Base-by-base conservation (phyloP, 148 eudicot genomes). In the Diospyros lotus region DNA sequence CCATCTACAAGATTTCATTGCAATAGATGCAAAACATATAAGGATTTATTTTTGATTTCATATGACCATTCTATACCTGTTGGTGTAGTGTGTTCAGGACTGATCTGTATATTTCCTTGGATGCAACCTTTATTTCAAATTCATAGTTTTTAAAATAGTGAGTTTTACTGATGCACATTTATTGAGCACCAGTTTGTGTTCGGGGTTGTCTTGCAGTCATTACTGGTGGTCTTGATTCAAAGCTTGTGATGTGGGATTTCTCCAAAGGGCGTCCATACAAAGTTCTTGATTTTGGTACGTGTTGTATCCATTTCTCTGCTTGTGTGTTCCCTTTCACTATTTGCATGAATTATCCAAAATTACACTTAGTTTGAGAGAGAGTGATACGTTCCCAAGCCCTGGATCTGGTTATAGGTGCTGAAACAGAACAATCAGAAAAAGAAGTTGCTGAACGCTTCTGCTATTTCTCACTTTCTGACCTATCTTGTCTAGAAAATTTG, bases 231-330 rank as follows among this genome's bases (percentile, higher is more conserved):
- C 86, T 96, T 76, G 99, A 96, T 87, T 93, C 94, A 66, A 96
- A 93, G 84, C 93, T 96, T 84, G 85, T 93, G 63, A 73, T 91
- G 86, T 96, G 99, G 99, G 99, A 93, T 82, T 96, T 91, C 89
- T 96, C 98, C 79, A 96, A 88, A 82, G 97, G 91, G 64, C 91
- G 98, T 4, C 86, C 90, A 54, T 79, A 73, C 67, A 87, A 89
- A 80, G 77, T 83, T 79, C 72, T 87, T 74, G 98, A 96, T 77
- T 93, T 96, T 75, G 91, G 99, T 96, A 87, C 64, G 79, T 8
- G 39, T 55, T 69, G 64, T 39, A 48, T 68, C 55, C 73, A 7
- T 6, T 11, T 66, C 68, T 63, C 18, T 54, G 46, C 39, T 12
- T 5, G 15, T 17, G 58, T 79, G 50, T 6, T 39, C 48, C 17